These are phyloP conservation scores for Herpotrichia juniperi DNA, from an alignment of 2,329 filamentous ascomycete species.

Conservation along the genomic window DNA sequence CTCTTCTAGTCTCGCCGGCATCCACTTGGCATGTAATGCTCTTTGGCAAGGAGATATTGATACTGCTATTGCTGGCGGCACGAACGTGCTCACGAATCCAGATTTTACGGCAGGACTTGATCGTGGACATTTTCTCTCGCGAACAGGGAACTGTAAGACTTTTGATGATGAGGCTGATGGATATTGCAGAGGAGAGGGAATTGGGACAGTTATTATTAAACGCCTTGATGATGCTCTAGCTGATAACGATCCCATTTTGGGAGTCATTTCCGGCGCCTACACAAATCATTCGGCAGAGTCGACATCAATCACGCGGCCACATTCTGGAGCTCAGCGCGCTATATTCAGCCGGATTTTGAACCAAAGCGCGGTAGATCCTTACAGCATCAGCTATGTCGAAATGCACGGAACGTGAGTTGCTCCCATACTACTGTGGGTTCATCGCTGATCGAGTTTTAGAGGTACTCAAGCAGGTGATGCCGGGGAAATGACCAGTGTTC, in stretches of 20 bases:
- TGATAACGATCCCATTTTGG: slow-evolving; percentile 43
- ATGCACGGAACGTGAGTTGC: slow-evolving; percentile 35
- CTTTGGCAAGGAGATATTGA: slow-evolving; percentile 21
- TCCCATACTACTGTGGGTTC: not conserved
- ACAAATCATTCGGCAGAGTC: slow-evolving; percentile 51
- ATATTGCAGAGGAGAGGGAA: slow-evolving; percentile 43
- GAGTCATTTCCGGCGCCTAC: slow-evolving; percentile 33
- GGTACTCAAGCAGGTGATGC: slow-evolving; percentile 36
- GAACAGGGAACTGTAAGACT: slow-evolving; percentile 35
- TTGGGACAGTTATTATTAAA: slow-evolving; percentile 40
- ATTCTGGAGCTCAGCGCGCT: slow-evolving; percentile 21
- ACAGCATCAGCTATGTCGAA: slow-evolving; percentile 28
- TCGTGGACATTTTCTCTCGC: slow-evolving; percentile 29
- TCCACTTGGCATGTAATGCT: slow-evolving; percentile 30
- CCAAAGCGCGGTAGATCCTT: slow-evolving; percentile 43
- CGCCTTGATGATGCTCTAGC: slow-evolving; percentile 39
- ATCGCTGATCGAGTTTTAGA: slow-evolving; percentile 17
- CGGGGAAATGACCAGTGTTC: slow-evolving; percentile 23
- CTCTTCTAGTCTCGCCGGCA: slow-evolving; percentile 24
- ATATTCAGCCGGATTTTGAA: slow-evolving; percentile 23
- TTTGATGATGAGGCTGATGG: slow-evolving; percentile 43
- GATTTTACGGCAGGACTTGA: slow-evolving; percentile 52
- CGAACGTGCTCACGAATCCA: slow-evolving; percentile 29
- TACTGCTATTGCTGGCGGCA: slow-evolving; percentile 2
- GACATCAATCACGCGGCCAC: slow-evolving; percentile 32